Percentiles rank a stretch among this genome's conserved stretches.
These are phyloP conservation scores for Saccharomycopsis sp. DNA, from an alignment of 805 yeast species.

Conservation along the genomic window DNA sequence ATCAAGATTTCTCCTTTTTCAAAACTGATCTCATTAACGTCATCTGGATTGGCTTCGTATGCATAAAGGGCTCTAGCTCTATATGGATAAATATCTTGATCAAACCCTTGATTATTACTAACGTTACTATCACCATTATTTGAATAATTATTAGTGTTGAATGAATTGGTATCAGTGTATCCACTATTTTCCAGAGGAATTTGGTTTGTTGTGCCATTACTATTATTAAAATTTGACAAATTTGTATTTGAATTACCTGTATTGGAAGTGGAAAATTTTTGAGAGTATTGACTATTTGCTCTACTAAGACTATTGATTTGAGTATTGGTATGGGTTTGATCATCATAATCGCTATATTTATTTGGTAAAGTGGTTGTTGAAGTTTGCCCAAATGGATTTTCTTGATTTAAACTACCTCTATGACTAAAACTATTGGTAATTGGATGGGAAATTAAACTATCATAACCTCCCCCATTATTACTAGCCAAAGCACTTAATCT, in stretches of 20 bases:
- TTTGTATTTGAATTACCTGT: conserved; percentile 4
- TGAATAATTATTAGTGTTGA: conserved; percentile 6
- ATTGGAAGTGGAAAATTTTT: conserved; percentile 14
- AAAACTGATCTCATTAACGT: conserved; percentile 85
- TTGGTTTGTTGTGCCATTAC: background rate
- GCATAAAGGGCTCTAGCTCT: conserved; percentile 79
- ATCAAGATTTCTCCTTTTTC: conserved; percentile 84
- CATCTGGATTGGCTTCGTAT: conserved; percentile 85
- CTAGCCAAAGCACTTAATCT: conserved; percentile 10
- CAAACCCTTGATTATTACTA: conserved; percentile 18
- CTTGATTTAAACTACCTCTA: conserved; percentile 8
- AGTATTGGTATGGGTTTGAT: conserved; percentile 17
- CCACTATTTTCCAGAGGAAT: conserved; percentile 4
- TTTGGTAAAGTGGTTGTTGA: conserved; percentile 16
- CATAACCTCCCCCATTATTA: conserved; percentile 12
- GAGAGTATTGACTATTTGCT: conserved; percentile 15
- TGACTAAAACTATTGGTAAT: conserved; percentile 14
- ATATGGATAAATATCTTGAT: conserved; percentile 47
- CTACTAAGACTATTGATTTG: conserved; percentile 15
- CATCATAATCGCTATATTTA: conserved; percentile 18
- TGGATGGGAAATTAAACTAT: conserved; percentile 15
- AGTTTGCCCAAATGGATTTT: conserved; percentile 19
- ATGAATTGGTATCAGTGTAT: conserved; percentile 1
- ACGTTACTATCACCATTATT: conserved; percentile 1
- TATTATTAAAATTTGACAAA: conserved; percentile 1